phyloP scores from a whole-genome alignment of 352 stramenopile genomes.

The Phytophthora melonis region DNA sequence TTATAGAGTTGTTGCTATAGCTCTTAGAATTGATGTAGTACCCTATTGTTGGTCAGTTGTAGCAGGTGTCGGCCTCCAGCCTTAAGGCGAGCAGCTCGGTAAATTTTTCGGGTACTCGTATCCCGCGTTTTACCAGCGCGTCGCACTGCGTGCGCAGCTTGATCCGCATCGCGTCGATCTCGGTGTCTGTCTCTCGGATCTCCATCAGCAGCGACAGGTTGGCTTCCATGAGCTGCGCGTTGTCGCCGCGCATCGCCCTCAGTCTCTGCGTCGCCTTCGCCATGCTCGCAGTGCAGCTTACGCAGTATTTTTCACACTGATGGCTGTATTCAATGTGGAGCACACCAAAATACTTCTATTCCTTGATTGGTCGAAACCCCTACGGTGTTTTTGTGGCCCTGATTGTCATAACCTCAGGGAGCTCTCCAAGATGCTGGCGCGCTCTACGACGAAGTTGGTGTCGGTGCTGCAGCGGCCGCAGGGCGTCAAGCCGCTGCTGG shows the following conservation, averaged over 20 bases:
- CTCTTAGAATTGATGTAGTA: neutral
- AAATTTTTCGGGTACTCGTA: conserved; percentile 42
- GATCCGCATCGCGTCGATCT: conserved; percentile 43
- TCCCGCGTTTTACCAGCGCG: conserved; percentile 34
- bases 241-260: conserved; percentile 43
- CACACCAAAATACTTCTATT: neutral
- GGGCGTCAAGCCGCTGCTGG: conserved; percentile 50
- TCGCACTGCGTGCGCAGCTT: conserved; percentile 41
- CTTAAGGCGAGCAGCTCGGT: conserved; percentile 35
- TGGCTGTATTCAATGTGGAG: neutral
- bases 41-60: neutral
- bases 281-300: neutral
- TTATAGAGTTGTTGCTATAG: neutral
- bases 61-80: conserved; percentile 7
- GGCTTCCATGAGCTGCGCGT: conserved; percentile 64
- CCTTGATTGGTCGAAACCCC: conserved; percentile 24
- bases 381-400: conserved; percentile 32
- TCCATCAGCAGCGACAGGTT: conserved; percentile 65
- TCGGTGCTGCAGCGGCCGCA: conserved; percentile 51
- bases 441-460: conserved; percentile 40
- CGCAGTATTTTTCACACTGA: neutral
- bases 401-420: conserved; percentile 26
- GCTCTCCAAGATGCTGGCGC: conserved; percentile 47
- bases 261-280: conserved; percentile 22
- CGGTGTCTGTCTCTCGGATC: conserved; percentile 55